Base-by-base conservation (phyloP, 805 yeast genomes). In the Ogataea naganishii region DNA sequence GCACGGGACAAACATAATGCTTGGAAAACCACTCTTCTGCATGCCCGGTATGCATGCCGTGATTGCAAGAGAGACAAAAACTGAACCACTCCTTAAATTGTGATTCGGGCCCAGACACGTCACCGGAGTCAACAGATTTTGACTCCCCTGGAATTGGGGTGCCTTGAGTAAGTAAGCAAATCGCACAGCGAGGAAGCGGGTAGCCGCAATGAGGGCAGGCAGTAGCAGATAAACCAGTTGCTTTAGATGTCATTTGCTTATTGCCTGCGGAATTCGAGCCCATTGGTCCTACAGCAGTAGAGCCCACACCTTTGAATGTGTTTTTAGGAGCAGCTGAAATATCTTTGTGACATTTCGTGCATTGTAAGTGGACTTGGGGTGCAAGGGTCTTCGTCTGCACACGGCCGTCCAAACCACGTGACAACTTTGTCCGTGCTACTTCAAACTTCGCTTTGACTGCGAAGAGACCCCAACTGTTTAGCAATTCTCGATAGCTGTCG, bases 11-110 rank as follows among this genome's bases (percentile, higher is more conserved):
- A 1, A 82, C 72, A 33, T 71, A 72, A 45, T 88, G 95, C 50
- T 77, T 79, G 16, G 79, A 69, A 51, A 89, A 89, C 98, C 98
- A 89, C 46, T 88, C 94, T 39, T 83, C 86, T 0, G 96, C 96
- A 51, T 89, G 98, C 4, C 81, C 86, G 0, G 95, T 86, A 57
- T 89, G 98, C 72, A 78, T 78, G 1, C 96, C 95, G 46, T 89
- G 98, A 48, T 81, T 84, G 50, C 98, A 89, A 20, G 78, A 72
- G 39, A 89, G 57, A 47, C 98, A 89, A 56, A 85, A 85, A 41
- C 92, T 83, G 41, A 89, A 86, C 95, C 95, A 85, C 38, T 80
- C 80, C 35, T 75, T 69, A 49, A 81, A 72, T 35, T 59, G 56
- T 13, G 60, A 55, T 34, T 62, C 69, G 15, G 61, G 54, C 16